Percentiles rank a stretch among this genome's conserved stretches.
These are phyloP conservation scores for Maudiozyma bulderi DNA, from an alignment of 805 yeast species.

Conservation along the genomic window DNA sequence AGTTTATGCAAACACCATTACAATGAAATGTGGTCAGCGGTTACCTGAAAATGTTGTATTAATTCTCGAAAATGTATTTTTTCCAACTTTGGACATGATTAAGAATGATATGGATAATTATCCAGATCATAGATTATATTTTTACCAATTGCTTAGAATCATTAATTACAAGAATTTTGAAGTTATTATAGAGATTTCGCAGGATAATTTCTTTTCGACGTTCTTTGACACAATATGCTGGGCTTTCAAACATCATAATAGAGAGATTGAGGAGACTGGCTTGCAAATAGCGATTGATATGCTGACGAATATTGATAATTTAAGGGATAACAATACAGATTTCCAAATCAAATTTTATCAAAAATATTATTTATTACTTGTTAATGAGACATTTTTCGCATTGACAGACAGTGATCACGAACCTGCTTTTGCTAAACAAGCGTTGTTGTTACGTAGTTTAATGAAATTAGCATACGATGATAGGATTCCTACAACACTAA, in stretches of 20 bases:
- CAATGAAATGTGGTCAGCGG: constrained; percentile 63
- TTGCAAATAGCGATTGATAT: constrained; percentile 69
- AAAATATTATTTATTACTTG: constrained; percentile 71
- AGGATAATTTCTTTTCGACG: constrained; percentile 70
- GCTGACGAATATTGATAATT: constrained; percentile 64
- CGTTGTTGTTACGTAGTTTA: constrained; percentile 68
- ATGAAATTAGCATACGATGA: constrained; percentile 65
- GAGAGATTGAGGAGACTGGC: constrained; percentile 87
- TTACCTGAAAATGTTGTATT: constrained; percentile 67
- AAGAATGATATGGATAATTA: constrained; percentile 84
- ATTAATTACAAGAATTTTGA: constrained; percentile 48
- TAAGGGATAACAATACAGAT: constrained; percentile 40
- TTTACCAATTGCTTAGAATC: constrained; percentile 7
- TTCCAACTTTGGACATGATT: constrained; percentile 85
- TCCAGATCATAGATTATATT: constrained; percentile 87
- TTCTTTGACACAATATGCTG: constrained; percentile 86
- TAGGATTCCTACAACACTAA: constrained; percentile 62
- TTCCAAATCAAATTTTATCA: constrained; percentile 75
- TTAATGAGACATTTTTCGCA: constrained; percentile 80
- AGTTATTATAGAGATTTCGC: constrained; percentile 68
- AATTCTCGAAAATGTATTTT: constrained; percentile 77
- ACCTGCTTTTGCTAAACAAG: constrained; percentile 80
- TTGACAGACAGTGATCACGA: constrained; percentile 92
- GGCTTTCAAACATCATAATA: constrained; percentile 92
- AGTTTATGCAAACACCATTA: constrained; percentile 80